Base-by-base conservation (phyloP, 2,329 filamentous ascomycete species). In the Colletotrichum sp. region DNA sequence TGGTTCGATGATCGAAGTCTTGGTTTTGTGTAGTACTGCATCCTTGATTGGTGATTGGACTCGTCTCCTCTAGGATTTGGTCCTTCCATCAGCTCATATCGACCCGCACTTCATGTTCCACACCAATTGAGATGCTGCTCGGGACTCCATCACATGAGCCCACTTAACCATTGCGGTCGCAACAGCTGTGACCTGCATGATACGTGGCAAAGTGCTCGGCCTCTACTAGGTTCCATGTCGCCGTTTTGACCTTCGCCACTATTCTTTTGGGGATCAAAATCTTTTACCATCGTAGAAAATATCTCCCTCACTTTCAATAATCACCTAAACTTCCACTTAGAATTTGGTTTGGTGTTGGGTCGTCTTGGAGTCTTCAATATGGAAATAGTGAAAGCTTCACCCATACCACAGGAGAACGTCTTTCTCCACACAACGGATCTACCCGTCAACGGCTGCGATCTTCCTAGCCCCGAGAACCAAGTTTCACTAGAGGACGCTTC, bases 291-390 rank as follows among this genome's bases (percentile, higher is more conserved):
- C n/a, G n/a, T n/a, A n/a, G n/a, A n/a, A n/a, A n/a, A 36, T 4
- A 36, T 36, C 0, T 3, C 32, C 32, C 0, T 1, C 0, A 5
- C 32, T 34, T 0, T 2, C 32, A 34, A 34, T 6, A 49, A 18
- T n/a, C 5, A 4, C 39, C 39, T 5, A 2, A n/a, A 49, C n/a
- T 49, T n/a, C 0, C 18, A n/a, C 5, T 12, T 44, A 2, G 9
- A 3, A 49, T 5, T 49, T 44, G 18, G 2, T 39, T 39, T 10
- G 1, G 16, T n/a, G 39, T 44, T 2, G 0, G 0, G 39, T 44
- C 5, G 18, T 49, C 9, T 49, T 5, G 0, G 1, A 0, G 39
- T 12, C 39, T 49, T 49, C 44, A 7, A 49, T 10, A 49, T 49
- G 44, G 44, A 49, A 21, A 21, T 49, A 49, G 18, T 49, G 5